Conservation (phyloP, 2,329 filamentous ascomycete species). For the Acrodontium crateriforme region DNA sequence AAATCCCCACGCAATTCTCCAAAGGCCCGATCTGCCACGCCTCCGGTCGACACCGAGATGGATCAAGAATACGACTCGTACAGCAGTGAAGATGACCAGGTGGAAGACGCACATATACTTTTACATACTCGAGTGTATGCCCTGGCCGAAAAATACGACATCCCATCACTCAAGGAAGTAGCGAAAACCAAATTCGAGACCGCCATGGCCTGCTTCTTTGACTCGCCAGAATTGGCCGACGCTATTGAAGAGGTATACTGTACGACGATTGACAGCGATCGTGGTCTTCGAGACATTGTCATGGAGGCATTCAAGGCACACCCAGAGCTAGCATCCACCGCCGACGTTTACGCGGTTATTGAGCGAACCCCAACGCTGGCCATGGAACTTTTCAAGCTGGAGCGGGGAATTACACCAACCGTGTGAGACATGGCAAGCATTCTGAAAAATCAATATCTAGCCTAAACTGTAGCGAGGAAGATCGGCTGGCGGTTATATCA, state of each 20-base stretch:
- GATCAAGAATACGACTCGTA: constrained; percentile 23
- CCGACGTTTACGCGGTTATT: constrained; percentile 31
- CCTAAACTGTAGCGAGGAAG: neutral
- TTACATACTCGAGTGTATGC: constrained; percentile 36
- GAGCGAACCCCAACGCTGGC: constrained; percentile 33
- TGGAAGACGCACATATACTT: constrained; percentile 29
- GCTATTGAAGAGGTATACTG: constrained; percentile 36
- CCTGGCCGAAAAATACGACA: constrained; percentile 38
- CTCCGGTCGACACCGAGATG: constrained; percentile 20
- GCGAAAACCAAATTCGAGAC: constrained; percentile 33
- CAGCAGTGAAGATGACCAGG: constrained; percentile 21
- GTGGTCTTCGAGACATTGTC: constrained; percentile 34
- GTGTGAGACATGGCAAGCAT: constrained; percentile 11
- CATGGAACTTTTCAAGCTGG: constrained; percentile 35
- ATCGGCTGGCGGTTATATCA: no score
- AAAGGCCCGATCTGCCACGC: constrained; percentile 6
- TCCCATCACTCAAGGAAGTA: constrained; percentile 32
- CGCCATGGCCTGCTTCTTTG: constrained; percentile 30
- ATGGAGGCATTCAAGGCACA: constrained; percentile 34
- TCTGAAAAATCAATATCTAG: neutral
- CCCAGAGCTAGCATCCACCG: constrained; percentile 30
- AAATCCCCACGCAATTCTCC: constrained; percentile 11
- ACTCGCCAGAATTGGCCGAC: constrained; percentile 32
- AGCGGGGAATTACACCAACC: constrained; percentile 27
- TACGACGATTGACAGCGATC: constrained; percentile 35